Conservation (phyloP, 176 grass and related monocot species). For the maize (Zea mays) region Zm-B73-REFERENCE-NAM-5.0 NC_050097.1:15517001-15517500, state of each 20-base stretch:
- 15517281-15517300: not conserved
- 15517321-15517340: not conserved
- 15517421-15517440: constrained; percentile 41
- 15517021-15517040: not conserved
- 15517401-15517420: constrained; percentile 40
- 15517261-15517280: not conserved
- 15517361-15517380: not conserved
- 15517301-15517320: not conserved
- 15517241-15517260: not conserved
- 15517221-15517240: not conserved
- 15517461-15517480: constrained; percentile 18
- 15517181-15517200: not conserved
- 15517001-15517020: not conserved
- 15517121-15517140: too few relatives aligned
- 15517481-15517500: not conserved
- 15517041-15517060: constrained; percentile 4
- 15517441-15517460: constrained; percentile 44
- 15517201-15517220: not conserved
- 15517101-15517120: not conserved
- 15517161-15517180: not conserved
- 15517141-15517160: too few relatives aligned
- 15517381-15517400: constrained; percentile 35
- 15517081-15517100: constrained; percentile 7
- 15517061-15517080: constrained; percentile 14
- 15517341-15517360: constrained; percentile 6